These are phyloP conservation scores for Pseudozyma tsukubaensis DNA, from an alignment of 1,284 basidiomycete species.

Conservation along the genomic window DNA sequence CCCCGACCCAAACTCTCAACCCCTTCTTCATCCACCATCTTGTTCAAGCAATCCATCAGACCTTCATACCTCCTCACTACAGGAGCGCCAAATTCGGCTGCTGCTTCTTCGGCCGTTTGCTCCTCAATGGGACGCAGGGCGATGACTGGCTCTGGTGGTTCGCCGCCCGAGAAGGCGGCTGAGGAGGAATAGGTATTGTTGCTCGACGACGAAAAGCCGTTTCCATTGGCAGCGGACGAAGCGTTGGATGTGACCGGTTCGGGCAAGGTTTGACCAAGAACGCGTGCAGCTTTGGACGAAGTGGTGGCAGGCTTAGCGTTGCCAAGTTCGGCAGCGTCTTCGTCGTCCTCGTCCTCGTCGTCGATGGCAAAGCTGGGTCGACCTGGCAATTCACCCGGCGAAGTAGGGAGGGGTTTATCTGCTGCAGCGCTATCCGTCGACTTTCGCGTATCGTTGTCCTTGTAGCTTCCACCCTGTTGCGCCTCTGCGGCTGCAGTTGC, in stretches of 20 bases:
- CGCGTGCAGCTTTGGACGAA: conserved; percentile 18
- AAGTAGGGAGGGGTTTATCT: conserved; percentile 44
- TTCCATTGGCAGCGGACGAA: conserved; percentile 1
- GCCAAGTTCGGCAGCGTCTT: conserved; percentile 16
- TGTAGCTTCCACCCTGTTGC: conserved; percentile 41
- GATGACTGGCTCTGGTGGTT: conserved; percentile 66
- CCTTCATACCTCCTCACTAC: conserved; percentile 62
- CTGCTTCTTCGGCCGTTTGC: conserved; percentile 50
- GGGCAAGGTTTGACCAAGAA: conserved; percentile 19
- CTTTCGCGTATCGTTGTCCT: conserved; percentile 25
- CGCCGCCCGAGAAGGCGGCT: conserved; percentile 44
- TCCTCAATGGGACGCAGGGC: conserved; percentile 65
- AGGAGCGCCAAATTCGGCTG: conserved; percentile 62
- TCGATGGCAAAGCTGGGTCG: conserved; percentile 61
- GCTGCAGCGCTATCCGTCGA: conserved; percentile 30
- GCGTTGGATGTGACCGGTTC: not conserved
- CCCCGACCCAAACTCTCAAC: conserved; percentile 64
- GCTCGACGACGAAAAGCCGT: conserved; percentile 16
- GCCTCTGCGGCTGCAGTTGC: conserved; percentile 44
- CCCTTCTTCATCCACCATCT: conserved; percentile 67
- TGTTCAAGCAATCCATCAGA: conserved; percentile 62
- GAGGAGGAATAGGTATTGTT: too few species aligned
- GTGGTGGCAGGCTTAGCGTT: conserved; percentile 8
- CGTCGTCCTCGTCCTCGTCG: conserved; percentile 57
- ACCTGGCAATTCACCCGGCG: conserved; percentile 37